These are phyloP conservation scores for Dipodascus albidus DNA, from an alignment of 805 yeast species.

Conservation along the genomic window DNA sequence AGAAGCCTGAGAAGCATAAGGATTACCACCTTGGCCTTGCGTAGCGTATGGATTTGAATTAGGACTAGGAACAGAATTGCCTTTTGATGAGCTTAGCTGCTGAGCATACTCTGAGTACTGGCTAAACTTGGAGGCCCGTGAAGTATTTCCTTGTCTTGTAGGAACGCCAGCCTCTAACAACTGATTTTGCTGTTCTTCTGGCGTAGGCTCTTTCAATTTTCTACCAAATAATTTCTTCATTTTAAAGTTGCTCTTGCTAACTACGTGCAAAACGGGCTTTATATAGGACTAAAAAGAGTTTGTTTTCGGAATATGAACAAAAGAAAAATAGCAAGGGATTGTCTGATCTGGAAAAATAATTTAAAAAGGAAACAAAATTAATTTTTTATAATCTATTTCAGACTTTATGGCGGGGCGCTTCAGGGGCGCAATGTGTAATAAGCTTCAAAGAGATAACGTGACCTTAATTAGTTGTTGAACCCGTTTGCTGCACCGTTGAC, in stretches of 20 bases:
- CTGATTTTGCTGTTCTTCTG: conserved; percentile 33
- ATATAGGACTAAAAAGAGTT: neutral
- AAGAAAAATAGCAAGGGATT: neutral
- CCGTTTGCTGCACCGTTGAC: too few relatives aligned
- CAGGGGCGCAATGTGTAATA: neutral
- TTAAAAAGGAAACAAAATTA: neutral
- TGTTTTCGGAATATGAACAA: neutral
- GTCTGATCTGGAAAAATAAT: neutral
- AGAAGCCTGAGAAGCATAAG: conserved; percentile 4
- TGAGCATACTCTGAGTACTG: conserved; percentile 40
- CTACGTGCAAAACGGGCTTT: neutral
- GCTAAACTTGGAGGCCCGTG: conserved; percentile 37
- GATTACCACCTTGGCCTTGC: conserved; percentile 5
- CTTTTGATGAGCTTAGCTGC: conserved; percentile 27
- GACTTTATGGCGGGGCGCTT: neutral
- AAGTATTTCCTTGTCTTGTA: conserved; percentile 25
- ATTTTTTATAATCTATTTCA: neutral
- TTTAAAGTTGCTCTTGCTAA: conserved; percentile 6
- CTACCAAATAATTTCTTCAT: conserved; percentile 40
- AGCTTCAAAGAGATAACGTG: too few relatives aligned
- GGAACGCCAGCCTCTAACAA: conserved; percentile 33
- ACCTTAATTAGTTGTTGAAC: too few relatives aligned
- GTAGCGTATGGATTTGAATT: conserved; percentile 14
- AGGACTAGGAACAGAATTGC: conserved; percentile 11
- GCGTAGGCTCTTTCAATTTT: conserved; percentile 37